Evolutionary conservation across 192 early-diverging fungal genomes (phyloP), one percentile per base, ranked within the genome.

Genomic region (Coemansia sp.): DNA sequence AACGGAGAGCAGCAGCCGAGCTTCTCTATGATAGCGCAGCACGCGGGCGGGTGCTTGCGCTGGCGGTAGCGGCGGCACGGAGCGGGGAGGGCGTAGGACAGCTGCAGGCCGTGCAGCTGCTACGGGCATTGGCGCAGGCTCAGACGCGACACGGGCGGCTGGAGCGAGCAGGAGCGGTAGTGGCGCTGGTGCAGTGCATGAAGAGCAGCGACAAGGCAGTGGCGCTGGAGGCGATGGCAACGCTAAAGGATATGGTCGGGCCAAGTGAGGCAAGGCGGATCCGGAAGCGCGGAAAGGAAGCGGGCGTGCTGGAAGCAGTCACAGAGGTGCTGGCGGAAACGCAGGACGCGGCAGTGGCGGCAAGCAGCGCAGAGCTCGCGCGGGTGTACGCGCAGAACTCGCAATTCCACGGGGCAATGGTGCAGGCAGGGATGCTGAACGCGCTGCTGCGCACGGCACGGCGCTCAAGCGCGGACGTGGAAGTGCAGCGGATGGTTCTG

Each of bases 381-480:
- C 51, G 57, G 38, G 9, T 52, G 5, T 77, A 66, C 23, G 45
- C 74, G 30, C 55, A 62, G 60, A 56, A 52, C 9, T 60, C 59
- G 14, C 51, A 31, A 16, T 62, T 46, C 46, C 63, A 71, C 56
- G 26, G 39, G 7, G 23, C 39, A 49, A 62, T 77, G 74, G 51
- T 70, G 20, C 47, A 47, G 11, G 28, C 58, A 56, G 74, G 56
- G 17, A 55, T 46, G 16, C 46, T 71, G 55, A 55, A 58, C 1
- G 74, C 56, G 20, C 47, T 77, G n/a, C 59, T 77, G 54, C 41
- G 59, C 23, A 63, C 58, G 30, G 64, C 68, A 16, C 49, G 40
- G 41, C 50, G 53, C 10, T 40, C 59, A 14, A 30, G 36, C 0
- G 55, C 59, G 3, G 60, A 71, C 28, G 16, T 66, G 36, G 67